Evolutionary conservation across 1,139 yeast genomes (phyloP).

Genomic region (Candida smagusa): DNA sequence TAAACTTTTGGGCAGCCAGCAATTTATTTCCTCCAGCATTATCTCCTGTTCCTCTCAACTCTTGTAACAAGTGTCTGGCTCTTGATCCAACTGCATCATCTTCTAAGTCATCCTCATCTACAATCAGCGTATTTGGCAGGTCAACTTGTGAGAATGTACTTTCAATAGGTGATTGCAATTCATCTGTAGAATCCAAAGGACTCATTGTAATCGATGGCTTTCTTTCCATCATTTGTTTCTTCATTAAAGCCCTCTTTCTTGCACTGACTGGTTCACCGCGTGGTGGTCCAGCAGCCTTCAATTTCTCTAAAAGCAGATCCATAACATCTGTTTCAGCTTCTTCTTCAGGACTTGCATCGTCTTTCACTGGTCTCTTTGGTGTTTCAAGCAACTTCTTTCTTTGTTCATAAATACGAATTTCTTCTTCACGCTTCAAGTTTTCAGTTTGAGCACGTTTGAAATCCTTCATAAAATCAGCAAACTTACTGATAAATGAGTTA

Average conservation of each 20-base stretch:
- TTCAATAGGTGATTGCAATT: constrained; percentile 2
- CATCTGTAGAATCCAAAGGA: not conserved
- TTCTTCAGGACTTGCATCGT: constrained; percentile 20
- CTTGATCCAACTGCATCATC: constrained; percentile 52
- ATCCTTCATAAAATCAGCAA: constrained; percentile 68
- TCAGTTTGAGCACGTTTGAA: constrained; percentile 77
- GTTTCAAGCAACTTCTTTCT: constrained; percentile 62
- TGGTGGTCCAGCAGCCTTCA: constrained; percentile 70
- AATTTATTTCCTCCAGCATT: constrained; percentile 14
- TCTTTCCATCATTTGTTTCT: constrained; percentile 52
- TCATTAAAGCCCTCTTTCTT: constrained; percentile 74
- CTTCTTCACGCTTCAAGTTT: constrained; percentile 77
- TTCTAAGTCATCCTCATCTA: constrained; percentile 4
- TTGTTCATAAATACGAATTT: constrained; percentile 69
- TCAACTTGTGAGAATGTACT: constrained; percentile 1
- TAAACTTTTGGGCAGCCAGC: constrained; percentile 36
- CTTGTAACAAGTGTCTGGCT: constrained; percentile 58
- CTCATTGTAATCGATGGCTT: constrained; percentile 5
- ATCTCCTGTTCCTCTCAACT: constrained; percentile 44
- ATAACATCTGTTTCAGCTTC: constrained; percentile 53
- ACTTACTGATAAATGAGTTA: constrained; percentile 67
- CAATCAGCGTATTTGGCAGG: constrained; percentile 1
- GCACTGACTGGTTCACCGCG: constrained; percentile 79
- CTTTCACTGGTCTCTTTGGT: constrained; percentile 25
- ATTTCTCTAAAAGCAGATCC: constrained; percentile 70